Percentiles rank a stretch among this genome's conserved stretches.
phyloP scores from a whole-genome alignment of 2,329 filamentous ascomycete genomes.

The Ascochyta fabae region DNA sequence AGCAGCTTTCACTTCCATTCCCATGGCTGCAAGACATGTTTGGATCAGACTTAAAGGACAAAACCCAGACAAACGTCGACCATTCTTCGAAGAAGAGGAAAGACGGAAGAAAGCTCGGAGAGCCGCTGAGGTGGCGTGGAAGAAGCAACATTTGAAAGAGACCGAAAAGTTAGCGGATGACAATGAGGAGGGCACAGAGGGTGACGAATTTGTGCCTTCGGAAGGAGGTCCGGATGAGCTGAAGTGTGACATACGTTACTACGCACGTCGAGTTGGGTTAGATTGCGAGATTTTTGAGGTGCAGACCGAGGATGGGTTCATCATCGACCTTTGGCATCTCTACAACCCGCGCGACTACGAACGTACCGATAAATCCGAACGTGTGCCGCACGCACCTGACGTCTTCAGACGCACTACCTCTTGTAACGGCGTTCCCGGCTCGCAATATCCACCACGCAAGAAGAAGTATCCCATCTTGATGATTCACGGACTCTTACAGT shows the following conservation, averaged over 20 bases:
- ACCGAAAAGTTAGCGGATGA: conserved; percentile 43
- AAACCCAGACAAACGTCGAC: conserved; percentile 66
- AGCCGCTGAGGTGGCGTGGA: conserved; percentile 69
- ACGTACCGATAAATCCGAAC: conserved; percentile 57
- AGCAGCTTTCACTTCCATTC: conserved; percentile 71
- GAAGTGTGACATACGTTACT: conserved; percentile 80
- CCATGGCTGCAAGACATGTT: conserved; percentile 56
- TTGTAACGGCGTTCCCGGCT: conserved; percentile 25
- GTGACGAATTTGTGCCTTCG: conserved; percentile 71
- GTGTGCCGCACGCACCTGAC: conserved; percentile 64
- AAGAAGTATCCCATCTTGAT: conserved; percentile 83
- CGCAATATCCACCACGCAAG: conserved; percentile 48
- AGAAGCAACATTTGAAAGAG: conserved; percentile 47
- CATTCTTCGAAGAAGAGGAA: conserved; percentile 76
- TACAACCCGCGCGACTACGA: conserved; percentile 80
- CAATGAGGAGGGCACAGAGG: conserved; percentile 49
- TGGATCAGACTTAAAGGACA: conserved; percentile 64
- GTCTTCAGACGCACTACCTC: conserved; percentile 60
- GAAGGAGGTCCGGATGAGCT: conserved; percentile 83
- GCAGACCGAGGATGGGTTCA: conserved; percentile 91
- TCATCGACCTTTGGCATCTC: conserved; percentile 87
- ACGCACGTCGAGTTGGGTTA: conserved; percentile 84
- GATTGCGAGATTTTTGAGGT: conserved; percentile 84
- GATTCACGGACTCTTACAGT: conserved; percentile 88
- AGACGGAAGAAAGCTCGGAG: conserved; percentile 63